These are phyloP conservation scores for Kodamaea lidongshanica DNA, from an alignment of 805 yeast genomes.

Conservation along the genomic window DNA sequence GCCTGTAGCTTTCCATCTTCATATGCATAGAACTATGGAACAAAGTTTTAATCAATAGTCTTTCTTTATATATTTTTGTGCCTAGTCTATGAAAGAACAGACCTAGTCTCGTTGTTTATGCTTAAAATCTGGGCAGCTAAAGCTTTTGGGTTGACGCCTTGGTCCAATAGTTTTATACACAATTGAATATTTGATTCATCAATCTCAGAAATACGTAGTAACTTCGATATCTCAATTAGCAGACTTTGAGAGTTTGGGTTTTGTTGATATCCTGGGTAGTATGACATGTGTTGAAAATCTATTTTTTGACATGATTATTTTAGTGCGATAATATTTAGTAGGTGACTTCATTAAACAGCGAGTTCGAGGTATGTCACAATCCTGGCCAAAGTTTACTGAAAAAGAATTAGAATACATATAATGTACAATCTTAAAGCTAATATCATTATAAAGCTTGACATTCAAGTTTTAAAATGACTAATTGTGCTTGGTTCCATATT, in stretches of 20 bases:
- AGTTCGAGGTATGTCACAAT: too few species aligned
- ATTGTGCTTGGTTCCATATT: too few species aligned
- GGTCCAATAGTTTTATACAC: conserved; percentile 29
- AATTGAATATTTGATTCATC: conserved; percentile 27
- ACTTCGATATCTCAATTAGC: conserved; percentile 18
- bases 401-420: too few species aligned
- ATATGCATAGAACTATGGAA: background rate
- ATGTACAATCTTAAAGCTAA: too few species aligned
- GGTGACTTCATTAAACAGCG: too few species aligned
- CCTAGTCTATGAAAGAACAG: conserved; percentile 3
- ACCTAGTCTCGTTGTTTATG: conserved; percentile 22
- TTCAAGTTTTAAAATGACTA: too few species aligned
- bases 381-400: too few species aligned
- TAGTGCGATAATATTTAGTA: too few species aligned
- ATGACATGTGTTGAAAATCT: conserved; percentile 5
- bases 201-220: conserved; percentile 18
- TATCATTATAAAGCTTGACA: too few species aligned
- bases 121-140: conserved; percentile 22
- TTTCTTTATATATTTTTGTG: conserved; percentile 1
- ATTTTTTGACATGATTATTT: too few species aligned
- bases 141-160: conserved; percentile 27
- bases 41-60: background rate
- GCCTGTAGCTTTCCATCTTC: too few species aligned
- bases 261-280: conserved; percentile 4
- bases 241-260: conserved; percentile 10